Evolutionary conservation across 345 rosid species (phyloP).

Genomic region (Lepidium sativum): DNA sequence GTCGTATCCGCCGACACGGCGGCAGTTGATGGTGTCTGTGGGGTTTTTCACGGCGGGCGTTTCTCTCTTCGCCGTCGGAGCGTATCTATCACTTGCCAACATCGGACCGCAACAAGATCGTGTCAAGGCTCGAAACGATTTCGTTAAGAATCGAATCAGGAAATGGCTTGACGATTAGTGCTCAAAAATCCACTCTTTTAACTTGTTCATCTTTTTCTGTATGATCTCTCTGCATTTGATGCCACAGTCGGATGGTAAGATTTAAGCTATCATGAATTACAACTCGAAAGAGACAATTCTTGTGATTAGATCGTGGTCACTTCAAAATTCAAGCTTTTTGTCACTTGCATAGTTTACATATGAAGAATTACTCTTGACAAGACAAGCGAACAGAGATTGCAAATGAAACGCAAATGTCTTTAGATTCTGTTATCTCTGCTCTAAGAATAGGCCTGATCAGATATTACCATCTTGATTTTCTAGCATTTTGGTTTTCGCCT

Average conservation of each 20-base stretch:
- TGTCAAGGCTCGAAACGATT: conserved; percentile 51
- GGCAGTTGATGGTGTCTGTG: conserved; percentile 44
- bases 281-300: neutral
- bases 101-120: conserved; percentile 71
- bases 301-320: conserved; percentile 13
- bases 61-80: conserved; percentile 43
- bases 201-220: neutral
- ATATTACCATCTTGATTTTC: conserved; percentile 54
- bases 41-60: conserved; percentile 38
- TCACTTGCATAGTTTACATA: conserved; percentile 4
- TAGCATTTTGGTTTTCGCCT: conserved; percentile 40
- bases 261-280: neutral
- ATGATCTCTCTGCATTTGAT: neutral
- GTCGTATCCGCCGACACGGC: conserved; percentile 59
- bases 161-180: conserved; percentile 47
- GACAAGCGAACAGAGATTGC: conserved; percentile 13
- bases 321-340: neutral
- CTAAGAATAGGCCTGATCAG: neutral
- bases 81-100: conserved; percentile 52
- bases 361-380: conserved; percentile 14
- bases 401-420: neutral
- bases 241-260: neutral
- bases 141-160: conserved; percentile 50
- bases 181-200: neutral
- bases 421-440: conserved; percentile 11